Percentiles rank a stretch among this genome's conserved stretches.
Conservation (phyloP, 495 filamentous ascomycete genomes). For the Elasticomyces elasticus region DNA sequence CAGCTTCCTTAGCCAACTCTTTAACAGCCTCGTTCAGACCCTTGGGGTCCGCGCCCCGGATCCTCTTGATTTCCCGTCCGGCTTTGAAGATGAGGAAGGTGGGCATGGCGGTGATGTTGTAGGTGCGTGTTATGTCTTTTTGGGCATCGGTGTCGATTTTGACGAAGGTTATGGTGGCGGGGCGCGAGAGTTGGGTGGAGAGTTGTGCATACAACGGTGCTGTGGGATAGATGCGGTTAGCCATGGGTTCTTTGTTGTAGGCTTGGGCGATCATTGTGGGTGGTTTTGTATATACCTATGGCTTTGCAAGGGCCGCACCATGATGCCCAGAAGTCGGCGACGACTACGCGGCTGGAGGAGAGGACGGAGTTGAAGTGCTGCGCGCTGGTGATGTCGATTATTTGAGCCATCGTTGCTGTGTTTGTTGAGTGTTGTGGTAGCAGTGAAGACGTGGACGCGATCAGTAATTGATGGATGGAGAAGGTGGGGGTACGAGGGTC, state of each 20-base stretch:
- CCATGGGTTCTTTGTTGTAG: no score
- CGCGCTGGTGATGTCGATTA: conserved; percentile 59
- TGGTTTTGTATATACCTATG: no score
- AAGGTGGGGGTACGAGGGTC: neutral
- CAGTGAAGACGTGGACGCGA: neutral
- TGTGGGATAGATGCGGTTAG: no score
- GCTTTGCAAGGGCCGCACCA: conserved; percentile 80
- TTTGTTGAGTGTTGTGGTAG: neutral
- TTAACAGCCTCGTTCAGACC: conserved; percentile 59
- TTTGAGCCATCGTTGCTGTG: conserved; percentile 44
- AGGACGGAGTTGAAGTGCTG: conserved; percentile 62
- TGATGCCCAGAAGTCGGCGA: conserved; percentile 81
- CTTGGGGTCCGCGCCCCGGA: conserved; percentile 61
- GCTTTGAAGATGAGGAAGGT: conserved; percentile 88
- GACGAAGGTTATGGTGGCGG: conserved; percentile 66
- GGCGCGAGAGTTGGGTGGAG: conserved; percentile 57
- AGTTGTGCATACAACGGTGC: conserved; percentile 78
- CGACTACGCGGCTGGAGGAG: conserved; percentile 58
- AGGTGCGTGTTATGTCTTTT: conserved; percentile 59
- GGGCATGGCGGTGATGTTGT: conserved; percentile 64
- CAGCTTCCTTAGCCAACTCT: conserved; percentile 60
- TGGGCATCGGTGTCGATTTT: conserved; percentile 78
- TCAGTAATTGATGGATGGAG: no score
- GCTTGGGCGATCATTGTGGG: no score
- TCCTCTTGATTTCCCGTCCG: conserved; percentile 52